These are phyloP conservation scores for Vigna reflexopilosa DNA, from an alignment of 306 rosid genomes.

Conservation along the genomic window DNA sequence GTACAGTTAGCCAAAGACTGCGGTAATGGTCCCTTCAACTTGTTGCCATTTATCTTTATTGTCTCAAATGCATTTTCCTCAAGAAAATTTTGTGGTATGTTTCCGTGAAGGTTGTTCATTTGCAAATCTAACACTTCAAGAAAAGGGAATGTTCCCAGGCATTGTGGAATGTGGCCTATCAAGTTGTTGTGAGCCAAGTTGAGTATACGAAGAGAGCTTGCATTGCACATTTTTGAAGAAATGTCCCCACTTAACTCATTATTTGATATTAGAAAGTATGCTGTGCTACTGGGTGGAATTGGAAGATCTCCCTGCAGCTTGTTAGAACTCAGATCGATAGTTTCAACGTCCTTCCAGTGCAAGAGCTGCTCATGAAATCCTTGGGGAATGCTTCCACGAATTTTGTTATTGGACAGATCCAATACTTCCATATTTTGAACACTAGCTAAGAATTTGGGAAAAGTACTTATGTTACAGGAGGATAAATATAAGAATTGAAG, in stretches of 20 bases:
- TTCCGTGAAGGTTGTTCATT: constrained; percentile 46
- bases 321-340: constrained; percentile 29
- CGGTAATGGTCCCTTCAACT: constrained; percentile 49
- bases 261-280: constrained; percentile 29
- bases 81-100: neutral
- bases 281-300: neutral
- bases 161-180: constrained; percentile 39
- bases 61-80: constrained; percentile 2
- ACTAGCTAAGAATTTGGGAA: constrained; percentile 35
- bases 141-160: constrained; percentile 10
- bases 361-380: constrained; percentile 28
- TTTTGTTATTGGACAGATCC: constrained; percentile 46
- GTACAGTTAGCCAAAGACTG: constrained; percentile 28
- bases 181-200: constrained; percentile 39
- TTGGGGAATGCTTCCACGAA: constrained; percentile 35
- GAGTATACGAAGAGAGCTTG: neutral
- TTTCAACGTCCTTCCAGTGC: neutral
- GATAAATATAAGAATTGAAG: neutral
- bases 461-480: constrained; percentile 27
- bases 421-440: fast-evolving
- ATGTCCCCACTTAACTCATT: constrained; percentile 42
- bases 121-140: constrained; percentile 44
- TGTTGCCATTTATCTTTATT: constrained; percentile 46
- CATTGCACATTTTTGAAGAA: constrained; percentile 16
- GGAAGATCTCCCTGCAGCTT: constrained; percentile 39